Evolutionary conservation across 495 filamentous ascomycete genomes (phyloP), one percentile per base, ranked within the genome.

Genomic region (Emericellopsis terricola): DNA sequence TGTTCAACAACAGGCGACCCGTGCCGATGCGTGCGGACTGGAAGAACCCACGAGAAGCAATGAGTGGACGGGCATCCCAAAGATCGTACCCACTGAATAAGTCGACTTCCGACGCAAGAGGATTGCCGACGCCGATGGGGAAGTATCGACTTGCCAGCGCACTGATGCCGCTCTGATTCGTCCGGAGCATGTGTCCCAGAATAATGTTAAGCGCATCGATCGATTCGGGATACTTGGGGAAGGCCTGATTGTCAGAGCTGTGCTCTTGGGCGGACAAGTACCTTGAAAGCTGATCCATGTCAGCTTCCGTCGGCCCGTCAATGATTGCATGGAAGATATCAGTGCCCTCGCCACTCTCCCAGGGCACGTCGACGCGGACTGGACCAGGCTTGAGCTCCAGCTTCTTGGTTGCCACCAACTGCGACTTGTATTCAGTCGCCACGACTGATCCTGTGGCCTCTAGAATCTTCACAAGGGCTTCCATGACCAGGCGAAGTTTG

Each of bases 1-100:
- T 63, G 34, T 82, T 80, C 3, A 79, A 49, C 1, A 81, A 53
- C 8, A 78, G 42, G 4, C 76, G 64, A 3, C 68, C 65, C 3
- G 78, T 80, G 7, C 71, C 73, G 0, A 65, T 57, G 15, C 77
- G 72, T 11, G 74, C 67, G 50, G 74, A 80, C 34, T 73, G 59
- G 39, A 78, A 78, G 42, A 67, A 81, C 0, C 78, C 78, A 32
- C 77, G 67, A 0, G 76, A 49, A 3, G 66, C 63, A 1, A 64
- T 48, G 0, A 71, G 49, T n/a, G 33, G 19, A 3, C 21, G 19
- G 20, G 19, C 17, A 5, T 63, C 64, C 8, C 46, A n/a, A n/a
- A n/a, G n/a, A n/a, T n/a, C n/a, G n/a, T n/a, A n/a, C n/a, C n/a
- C n/a, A n/a, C n/a, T n/a, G n/a, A n/a, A n/a, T n/a, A n/a, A n/a